Evolutionary conservation across 2,329 filamentous ascomycete genomes (phyloP).

Genomic region (Aureobasidium sp.): DNA sequence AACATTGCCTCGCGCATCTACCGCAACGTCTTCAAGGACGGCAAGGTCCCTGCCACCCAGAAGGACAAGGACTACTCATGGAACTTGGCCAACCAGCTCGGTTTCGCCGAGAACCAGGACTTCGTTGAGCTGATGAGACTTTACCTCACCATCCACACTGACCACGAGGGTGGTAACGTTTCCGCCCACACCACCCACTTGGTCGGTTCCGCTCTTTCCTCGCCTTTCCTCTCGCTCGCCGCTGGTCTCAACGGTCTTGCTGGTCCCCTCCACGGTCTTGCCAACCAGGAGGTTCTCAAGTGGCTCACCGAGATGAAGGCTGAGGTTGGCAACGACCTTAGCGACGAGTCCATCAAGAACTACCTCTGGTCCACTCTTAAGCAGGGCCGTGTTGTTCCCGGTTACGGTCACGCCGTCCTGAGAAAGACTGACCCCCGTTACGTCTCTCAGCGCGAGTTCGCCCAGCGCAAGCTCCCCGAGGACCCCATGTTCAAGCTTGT

Average conservation of each 20-base stretch:
- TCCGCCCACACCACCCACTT: conserved; percentile 97
- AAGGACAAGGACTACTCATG: conserved; percentile 99
- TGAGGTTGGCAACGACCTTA: conserved; percentile 83
- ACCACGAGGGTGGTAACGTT: conserved; percentile 99
- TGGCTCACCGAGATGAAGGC: conserved; percentile 99
- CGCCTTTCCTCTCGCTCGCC: conserved; percentile 91
- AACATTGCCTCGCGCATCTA: conserved; percentile 98
- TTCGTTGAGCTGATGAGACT: conserved; percentile 98
- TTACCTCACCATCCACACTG: conserved; percentile 99
- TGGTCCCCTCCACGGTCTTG: conserved; percentile 95
- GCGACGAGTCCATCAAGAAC: conserved; percentile 92
- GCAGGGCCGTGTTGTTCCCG: conserved; percentile 88
- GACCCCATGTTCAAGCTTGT: conserved; percentile 99
- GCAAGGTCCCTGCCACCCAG: conserved; percentile 91
- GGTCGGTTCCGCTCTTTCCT: conserved; percentile 93
- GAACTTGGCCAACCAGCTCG: conserved; percentile 99
- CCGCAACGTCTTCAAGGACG: conserved; percentile 99
- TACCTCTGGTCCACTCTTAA: conserved; percentile 99
- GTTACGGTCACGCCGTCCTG: conserved; percentile 97
- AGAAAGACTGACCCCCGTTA: conserved; percentile 99
- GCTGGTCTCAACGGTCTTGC: conserved; percentile 97
- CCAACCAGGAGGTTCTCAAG: conserved; percentile 99
- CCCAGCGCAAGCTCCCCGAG: conserved; percentile 84
- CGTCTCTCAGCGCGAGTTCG: conserved; percentile 96
- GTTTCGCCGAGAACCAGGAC: conserved; percentile 89